Conservation (phyloP, 164 flowering plant genomes). For the Piper betle region DNA sequence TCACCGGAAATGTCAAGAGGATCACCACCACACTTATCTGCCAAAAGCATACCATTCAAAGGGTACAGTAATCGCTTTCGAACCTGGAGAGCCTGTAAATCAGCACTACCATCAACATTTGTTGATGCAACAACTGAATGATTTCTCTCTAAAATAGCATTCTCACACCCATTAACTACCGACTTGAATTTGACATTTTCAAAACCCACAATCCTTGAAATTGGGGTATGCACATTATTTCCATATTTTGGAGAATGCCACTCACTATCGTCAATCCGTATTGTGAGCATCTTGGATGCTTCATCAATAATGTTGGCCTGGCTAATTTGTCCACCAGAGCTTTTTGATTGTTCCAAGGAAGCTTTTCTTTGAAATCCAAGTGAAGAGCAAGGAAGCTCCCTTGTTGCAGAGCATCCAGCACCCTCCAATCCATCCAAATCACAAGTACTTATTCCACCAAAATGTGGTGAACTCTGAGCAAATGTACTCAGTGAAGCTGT, state of each 20-base stretch:
- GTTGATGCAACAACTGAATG: constrained; percentile 14
- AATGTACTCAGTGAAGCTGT: constrained; percentile 25
- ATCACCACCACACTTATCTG: constrained; percentile 33
- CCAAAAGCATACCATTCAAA: constrained; percentile 30
- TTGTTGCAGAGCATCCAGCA: constrained; percentile 4
- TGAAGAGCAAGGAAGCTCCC: constrained; percentile 21
- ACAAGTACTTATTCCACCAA: constrained; percentile 21
- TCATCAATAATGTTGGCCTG: constrained; percentile 15
- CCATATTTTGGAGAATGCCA: constrained; percentile 21
- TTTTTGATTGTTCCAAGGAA: constrained; percentile 19
- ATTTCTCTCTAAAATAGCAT: constrained; percentile 5
- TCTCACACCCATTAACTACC: constrained; percentile 12
- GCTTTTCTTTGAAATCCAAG: constrained; percentile 25
- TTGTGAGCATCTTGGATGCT: constrained; percentile 17
- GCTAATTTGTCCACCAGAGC: constrained; percentile 13
- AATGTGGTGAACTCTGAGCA: constrained; percentile 23
- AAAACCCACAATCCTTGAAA: constrained; percentile 68
- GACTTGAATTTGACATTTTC: constrained; percentile 22
- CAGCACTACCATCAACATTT: constrained; percentile 15
- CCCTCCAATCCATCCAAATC: constrained; percentile 31
- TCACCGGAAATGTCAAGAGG: constrained; percentile 28
- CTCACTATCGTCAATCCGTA: constrained; percentile 16
- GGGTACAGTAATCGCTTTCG: constrained; percentile 69
- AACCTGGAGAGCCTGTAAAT: constrained; percentile 27
- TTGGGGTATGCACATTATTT: constrained; percentile 32